Base-by-base conservation (phyloP, 1,284 basidiomycete genomes). In the Moesziomyces sp. region DNA sequence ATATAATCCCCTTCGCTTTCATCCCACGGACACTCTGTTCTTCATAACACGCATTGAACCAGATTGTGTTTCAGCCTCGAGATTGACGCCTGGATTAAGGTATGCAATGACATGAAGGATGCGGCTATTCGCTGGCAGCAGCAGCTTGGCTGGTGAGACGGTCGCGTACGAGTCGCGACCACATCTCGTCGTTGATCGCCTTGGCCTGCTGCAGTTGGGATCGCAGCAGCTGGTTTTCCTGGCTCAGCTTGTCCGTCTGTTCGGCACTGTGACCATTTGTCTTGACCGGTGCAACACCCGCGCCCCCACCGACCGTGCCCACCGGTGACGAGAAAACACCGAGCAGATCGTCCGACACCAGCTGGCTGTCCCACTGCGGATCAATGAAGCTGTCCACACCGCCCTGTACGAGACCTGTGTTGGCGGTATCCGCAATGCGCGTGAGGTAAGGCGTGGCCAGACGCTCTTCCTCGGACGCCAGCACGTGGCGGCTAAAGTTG, bases 121-220 rank as follows among this genome's bases (percentile, higher is more conserved):
- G 16, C 16, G 38, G 16, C 38, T 40, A 66, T 23, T 60, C 33
- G 52, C 58, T 62, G 10, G 52, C 45, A 6, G 23, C 40, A n/a
- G 42, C 49, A 46, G 57, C 55, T 19, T 56, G 57, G 38, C n/a
- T 55, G 10, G 46, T 54, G 14, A 74, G 62, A 16, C 72, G 52
- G 30, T 70, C 57, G 30, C 58, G 62, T 9, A 78, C 76, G 6
- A 80, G 47, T 5, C 61, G 57, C 38, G 66, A 61, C 78, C 78
- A 80, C 74, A 80, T 78, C 24, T 77, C 69, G 46, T 79, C 77
- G 46, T 81, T 81, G 51, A 81, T 59, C 28, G 66, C 62, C 50
- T 76, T 79, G 33, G 79, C 79, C 26, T 74, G 68, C n/a, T 63
- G 57, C 46, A 81, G 58, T 52, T 81, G 77, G 3, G 63, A 52